A percentile compares a stretch with the other conserved stretches of the same genome.
Evolutionary conservation across 768 basidiomycete species (phyloP).

Genomic region (Leccinum barrowsii): DNA sequence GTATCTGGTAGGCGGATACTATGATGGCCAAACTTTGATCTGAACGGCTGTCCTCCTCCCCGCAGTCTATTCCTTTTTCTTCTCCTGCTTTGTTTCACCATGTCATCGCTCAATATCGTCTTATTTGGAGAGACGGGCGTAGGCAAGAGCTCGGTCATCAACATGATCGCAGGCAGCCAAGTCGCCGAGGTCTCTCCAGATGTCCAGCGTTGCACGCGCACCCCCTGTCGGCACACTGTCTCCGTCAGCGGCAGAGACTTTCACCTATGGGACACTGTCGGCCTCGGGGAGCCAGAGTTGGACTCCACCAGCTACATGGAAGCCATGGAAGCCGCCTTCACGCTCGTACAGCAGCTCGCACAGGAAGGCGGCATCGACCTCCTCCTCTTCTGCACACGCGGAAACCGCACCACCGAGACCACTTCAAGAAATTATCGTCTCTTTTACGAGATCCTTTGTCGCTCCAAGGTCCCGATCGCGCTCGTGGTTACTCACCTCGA

Average conservation of each 20-base stretch:
- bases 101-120: constrained; percentile 33
- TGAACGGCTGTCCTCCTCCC: too few relatives aligned
- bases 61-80: not conserved
- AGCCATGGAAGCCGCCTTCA: constrained; percentile 24
- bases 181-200: constrained; percentile 21
- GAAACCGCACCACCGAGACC: too few relatives aligned
- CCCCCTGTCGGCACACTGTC: constrained; percentile 22
- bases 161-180: constrained; percentile 23
- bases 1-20: not conserved
- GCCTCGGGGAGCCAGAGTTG: constrained; percentile 27
- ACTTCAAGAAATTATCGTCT: too few relatives aligned
- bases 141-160: constrained; percentile 31
- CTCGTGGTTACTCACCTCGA: constrained; percentile 30
- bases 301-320: constrained; percentile 17
- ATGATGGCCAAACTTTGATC: not conserved
- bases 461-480: too few relatives aligned
- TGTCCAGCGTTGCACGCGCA: constrained; percentile 32
- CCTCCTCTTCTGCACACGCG: constrained; percentile 14
- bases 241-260: constrained; percentile 11
- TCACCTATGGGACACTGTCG: constrained; percentile 31
- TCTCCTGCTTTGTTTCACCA: not conserved
- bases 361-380: constrained; percentile 35
- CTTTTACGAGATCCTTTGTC: too few relatives aligned
- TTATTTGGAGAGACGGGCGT: constrained; percentile 41
- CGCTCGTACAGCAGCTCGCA: constrained; percentile 32